Base-by-base conservation (phyloP, 768 basidiomycete genomes). In the Leucocoprinus birnbaumii region DNA sequence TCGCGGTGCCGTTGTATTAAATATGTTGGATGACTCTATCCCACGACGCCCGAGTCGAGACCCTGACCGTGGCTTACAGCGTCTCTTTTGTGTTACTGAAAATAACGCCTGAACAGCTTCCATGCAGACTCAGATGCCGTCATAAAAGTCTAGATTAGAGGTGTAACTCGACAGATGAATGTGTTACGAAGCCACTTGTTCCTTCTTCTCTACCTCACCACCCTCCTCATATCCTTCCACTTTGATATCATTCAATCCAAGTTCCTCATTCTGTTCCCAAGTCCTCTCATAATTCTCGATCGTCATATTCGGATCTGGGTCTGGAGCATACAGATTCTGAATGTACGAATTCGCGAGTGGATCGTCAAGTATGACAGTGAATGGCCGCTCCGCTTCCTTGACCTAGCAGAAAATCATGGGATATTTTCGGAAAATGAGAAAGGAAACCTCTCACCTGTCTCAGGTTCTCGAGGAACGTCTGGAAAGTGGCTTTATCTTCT, bases 291-390 rank as follows among this genome's bases (percentile, higher is more conserved):
- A 99, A 53, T 69, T 66, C 66, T 89, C 91, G 49, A 90, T 80
- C 26, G 69, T 76, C 90, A 99, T 92, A 64, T 94, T 94, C 1
- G 96, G 96, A 65, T 98, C 96, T 0, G 91, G 86, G 65, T 99
- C 96, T 3, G 97, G 97, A 0, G 97, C 96, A 66, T 96, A 98
- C n/a, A 95, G 63, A 67, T 94, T 97, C 68, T 99, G 97, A 43
- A 99, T 74, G 65, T 98, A 95, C 2, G 93, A 95, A 68, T 98
- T 98, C 13, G 92, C 87, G 18, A 98, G 76, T 2, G 97, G 97
- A 65, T 98, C 96, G 64, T 98, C 96, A 9, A 99, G 75, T 66
- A 98, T 89, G 57, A 99, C 66, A 0, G 96, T 98, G 72, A 96
- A 99, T 3, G 88, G 86, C 31, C 75, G 77, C 49, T 86, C 80